Evolutionary conservation across 192 early-diverging fungal species (phyloP).

Genomic region (Umbelopsis sp.): DNA sequence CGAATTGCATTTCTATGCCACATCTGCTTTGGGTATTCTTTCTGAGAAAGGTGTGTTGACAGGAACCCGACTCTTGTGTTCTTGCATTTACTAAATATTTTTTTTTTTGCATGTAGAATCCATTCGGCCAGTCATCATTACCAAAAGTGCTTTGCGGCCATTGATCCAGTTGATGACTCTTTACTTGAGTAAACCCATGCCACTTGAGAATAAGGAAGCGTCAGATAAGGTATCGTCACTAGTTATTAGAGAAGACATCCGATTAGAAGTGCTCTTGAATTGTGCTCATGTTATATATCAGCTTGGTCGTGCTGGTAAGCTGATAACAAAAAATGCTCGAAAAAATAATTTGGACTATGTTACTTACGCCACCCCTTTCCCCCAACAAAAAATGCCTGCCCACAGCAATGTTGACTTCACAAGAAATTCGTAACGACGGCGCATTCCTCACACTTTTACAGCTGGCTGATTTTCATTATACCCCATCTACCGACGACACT

Average conservation of each 20-base stretch:
- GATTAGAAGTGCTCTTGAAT: slow-evolving; percentile 23
- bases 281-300: slow-evolving; percentile 26
- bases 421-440: slow-evolving; percentile 28
- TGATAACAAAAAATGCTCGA: too few relatives aligned
- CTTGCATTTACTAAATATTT: not conserved
- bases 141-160: slow-evolving; percentile 51
- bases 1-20: slow-evolving; percentile 49
- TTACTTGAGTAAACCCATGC: slow-evolving; percentile 1
- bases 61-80: not conserved
- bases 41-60: slow-evolving; percentile 47
- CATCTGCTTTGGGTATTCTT: slow-evolving; percentile 49
- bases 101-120: slow-evolving; percentile 43
- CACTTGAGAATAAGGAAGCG: not conserved
- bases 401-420: slow-evolving; percentile 22
- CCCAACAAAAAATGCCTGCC: too few relatives aligned
- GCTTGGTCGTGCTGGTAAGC: slow-evolving; percentile 21
- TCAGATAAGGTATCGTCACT: not conserved
- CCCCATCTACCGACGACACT: not conserved
- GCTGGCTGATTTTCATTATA: slow-evolving; percentile 22
- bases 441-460: slow-evolving; percentile 28
- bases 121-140: slow-evolving; percentile 47
- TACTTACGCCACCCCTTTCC: too few relatives aligned
- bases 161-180: slow-evolving; percentile 38
- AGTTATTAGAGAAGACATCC: not conserved
- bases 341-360: too few relatives aligned